Evolutionary conservation across 345 rosid genomes (phyloP), one percentile per base, ranked within the genome.

Genomic region (Pistacia vera): DNA sequence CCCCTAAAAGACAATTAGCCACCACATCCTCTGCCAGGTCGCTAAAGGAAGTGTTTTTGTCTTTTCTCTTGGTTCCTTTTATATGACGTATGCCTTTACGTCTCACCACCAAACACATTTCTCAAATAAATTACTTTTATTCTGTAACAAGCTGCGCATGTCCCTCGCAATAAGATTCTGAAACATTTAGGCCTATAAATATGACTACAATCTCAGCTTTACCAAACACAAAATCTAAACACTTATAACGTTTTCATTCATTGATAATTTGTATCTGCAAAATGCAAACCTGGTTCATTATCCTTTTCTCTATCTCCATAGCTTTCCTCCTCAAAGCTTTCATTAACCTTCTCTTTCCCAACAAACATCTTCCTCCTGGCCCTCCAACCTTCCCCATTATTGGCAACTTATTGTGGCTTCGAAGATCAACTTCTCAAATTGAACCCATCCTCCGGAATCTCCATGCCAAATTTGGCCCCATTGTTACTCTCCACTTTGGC

Each of bases 351-450:
- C 77, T 76, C 51, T 14, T 25, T 48, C 56, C 72, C 14, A 67
- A 56, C 6, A 61, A 61, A 61, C 5, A 30, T 61, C 78, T 79
- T 48, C 81, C 81, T 38, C 82, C 82, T 18, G 82, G 82, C 16
- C 82, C 82, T 3, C 14, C 64, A 0, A 28, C 74, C 51, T 8
- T 74, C 30, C 81, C 81, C 6, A 18, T 74, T 66, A 12, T 80
- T 20, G 48, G 68, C 36, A 58, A 30, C 56, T 18, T 71, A 6
- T 35, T 35, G 2, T 75, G 63, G 72, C 75, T 79, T 11, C 75
- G 46, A 68, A 48, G 36, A 13, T 49, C 75, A 2, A 49, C 44
- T 38, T 2, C 63, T 2, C 63, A 80, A 49, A 20, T 76, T 2
- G 82, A 71, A 48, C 18, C 76, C 4, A 9, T 59, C 41, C 79